These are phyloP conservation scores for Kodamaea plutei DNA, from an alignment of 1,139 yeast genomes.

Conservation along the genomic window DNA sequence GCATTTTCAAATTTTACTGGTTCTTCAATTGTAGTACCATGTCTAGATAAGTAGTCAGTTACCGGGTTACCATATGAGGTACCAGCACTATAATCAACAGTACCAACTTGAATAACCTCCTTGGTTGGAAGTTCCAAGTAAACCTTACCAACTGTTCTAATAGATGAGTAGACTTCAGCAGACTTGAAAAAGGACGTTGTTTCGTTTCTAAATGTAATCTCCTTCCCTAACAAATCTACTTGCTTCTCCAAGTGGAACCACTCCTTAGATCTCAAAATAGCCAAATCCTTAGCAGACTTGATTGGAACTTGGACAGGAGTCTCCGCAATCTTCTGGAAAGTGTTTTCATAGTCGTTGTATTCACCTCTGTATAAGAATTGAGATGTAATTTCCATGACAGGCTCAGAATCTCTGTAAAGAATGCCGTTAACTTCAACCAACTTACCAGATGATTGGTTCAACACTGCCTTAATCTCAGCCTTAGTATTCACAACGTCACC, in stretches of 20 bases:
- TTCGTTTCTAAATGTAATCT: conserved; percentile 85
- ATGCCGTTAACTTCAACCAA: conserved; percentile 94
- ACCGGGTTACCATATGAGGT: conserved; percentile 97
- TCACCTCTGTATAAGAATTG: conserved; percentile 95
- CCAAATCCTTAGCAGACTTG: conserved; percentile 80
- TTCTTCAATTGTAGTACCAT: conserved; percentile 92
- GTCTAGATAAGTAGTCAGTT: conserved; percentile 84
- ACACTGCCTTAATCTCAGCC: conserved; percentile 84
- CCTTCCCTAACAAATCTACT: conserved; percentile 70
- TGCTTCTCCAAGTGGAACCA: conserved; percentile 88
- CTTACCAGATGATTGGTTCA: conserved; percentile 91
- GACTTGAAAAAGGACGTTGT: conserved; percentile 80
- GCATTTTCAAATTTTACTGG: conserved; percentile 87
- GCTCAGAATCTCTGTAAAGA: conserved; percentile 65
- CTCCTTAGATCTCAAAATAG: conserved; percentile 90
- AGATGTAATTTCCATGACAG: conserved; percentile 92
- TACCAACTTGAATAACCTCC: conserved; percentile 84
- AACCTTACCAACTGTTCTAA: conserved; percentile 81
- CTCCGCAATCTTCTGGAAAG: conserved; percentile 86
- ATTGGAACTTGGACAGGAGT: conserved; percentile 79
- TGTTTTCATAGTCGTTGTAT: conserved; percentile 82
- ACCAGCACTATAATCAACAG: conserved; percentile 86
- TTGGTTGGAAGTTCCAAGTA: conserved; percentile 87
- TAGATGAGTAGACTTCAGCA: conserved; percentile 71
- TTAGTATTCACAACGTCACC: conserved; percentile 81